Evolutionary conservation across 148 eudicot species (phyloP).

Genomic region (Cornus kousa): DNA sequence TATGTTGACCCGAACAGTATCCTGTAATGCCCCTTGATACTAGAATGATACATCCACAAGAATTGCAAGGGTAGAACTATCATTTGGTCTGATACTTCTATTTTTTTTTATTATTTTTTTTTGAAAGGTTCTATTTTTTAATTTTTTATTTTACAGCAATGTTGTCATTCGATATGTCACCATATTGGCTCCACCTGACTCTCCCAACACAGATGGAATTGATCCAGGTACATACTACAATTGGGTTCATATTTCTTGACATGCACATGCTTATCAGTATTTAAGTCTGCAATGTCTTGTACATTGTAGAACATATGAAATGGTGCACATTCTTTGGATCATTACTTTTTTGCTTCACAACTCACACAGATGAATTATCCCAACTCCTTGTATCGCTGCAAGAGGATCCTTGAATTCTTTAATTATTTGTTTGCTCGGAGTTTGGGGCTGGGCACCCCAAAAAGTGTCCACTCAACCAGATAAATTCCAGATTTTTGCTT

Average conservation of each 20-base stretch:
- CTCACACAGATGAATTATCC: neutral
- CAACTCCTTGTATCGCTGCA: neutral
- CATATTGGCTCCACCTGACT: conserved; percentile 82
- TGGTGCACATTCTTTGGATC: neutral
- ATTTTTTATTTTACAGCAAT: conserved; percentile 46
- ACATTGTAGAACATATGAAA: neutral
- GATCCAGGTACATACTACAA: conserved; percentile 74
- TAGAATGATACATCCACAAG: neutral
- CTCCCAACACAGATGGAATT: conserved; percentile 95
- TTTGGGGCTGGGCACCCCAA: neutral
- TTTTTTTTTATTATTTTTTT: neutral
- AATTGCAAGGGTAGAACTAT: neutral
- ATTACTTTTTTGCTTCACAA: neutral
- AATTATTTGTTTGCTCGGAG: neutral
- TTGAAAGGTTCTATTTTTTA: neutral
- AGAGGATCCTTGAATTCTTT: neutral
- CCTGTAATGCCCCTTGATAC: neutral
- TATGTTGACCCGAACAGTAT: neutral
- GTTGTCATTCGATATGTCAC: conserved; percentile 79
- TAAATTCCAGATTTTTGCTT: neutral
- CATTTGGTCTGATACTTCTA: neutral
- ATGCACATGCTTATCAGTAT: neutral
- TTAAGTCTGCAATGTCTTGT: neutral
- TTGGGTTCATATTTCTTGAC: neutral
- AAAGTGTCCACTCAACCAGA: neutral